Conservation (phyloP, 2,329 filamentous ascomycete species). For the Trichocomaceae sp. region DNA sequence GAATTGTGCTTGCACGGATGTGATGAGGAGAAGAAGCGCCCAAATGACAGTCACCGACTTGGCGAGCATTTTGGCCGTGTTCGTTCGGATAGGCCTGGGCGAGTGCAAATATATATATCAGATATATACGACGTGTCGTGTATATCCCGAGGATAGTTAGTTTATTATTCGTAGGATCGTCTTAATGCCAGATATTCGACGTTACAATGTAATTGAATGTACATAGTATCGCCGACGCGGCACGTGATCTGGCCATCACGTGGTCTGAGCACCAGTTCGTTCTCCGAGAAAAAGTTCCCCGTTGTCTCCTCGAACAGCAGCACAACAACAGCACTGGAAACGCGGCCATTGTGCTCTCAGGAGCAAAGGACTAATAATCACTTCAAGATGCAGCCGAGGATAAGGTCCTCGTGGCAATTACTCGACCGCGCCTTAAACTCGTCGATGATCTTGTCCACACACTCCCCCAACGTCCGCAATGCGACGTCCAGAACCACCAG, state of each 20-base stretch:
- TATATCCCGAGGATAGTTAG: not conserved
- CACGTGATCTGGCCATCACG: slow-evolving; percentile 13
- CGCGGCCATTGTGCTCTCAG: slow-evolving; percentile 7
- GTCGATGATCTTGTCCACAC: slow-evolving; percentile 25
- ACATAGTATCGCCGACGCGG: not conserved
- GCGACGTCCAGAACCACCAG: slow-evolving; percentile 19
- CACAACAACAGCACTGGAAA: not conserved
- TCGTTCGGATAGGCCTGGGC: not conserved
- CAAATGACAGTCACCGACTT: slow-evolving; percentile 25
- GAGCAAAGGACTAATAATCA: not conserved
- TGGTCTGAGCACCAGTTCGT: slow-evolving; percentile 7
- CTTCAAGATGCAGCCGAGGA: slow-evolving; percentile 33
- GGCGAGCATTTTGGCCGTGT: slow-evolving; percentile 20
- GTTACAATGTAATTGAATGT: too few relatives aligned
- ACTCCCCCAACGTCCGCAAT: slow-evolving; percentile 14
- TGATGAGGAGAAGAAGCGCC: slow-evolving; percentile 53
- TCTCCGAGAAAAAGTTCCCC: slow-evolving; percentile 18
- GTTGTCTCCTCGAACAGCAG: not conserved
- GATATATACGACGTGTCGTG: not conserved
- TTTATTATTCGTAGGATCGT: not conserved
- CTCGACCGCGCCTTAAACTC: slow-evolving; percentile 32
- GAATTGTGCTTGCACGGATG: slow-evolving; percentile 68
- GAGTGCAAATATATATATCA: not conserved
- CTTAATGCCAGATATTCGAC: slow-evolving; percentile 23
- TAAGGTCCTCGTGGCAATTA: slow-evolving; percentile 33